Conservation (phyloP, 2,329 filamentous ascomycete genomes). For the Microcyclospora pomicola region DNA sequence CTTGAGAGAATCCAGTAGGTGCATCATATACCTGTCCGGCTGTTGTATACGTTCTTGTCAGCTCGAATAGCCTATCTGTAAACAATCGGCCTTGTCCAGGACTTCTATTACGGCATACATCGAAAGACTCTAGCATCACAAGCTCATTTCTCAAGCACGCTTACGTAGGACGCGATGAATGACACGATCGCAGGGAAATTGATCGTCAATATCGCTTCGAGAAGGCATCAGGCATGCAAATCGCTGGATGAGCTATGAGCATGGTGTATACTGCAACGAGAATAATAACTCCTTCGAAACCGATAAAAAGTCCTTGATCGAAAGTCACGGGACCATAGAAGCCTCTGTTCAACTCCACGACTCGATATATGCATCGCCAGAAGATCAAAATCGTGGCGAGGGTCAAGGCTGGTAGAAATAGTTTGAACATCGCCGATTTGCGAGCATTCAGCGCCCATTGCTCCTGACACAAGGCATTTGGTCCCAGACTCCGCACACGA, state of each 20-base stretch:
- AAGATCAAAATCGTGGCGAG: constrained; percentile 33
- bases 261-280: background rate
- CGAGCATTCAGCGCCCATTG: no score
- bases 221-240: background rate
- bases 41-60: no score
- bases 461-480: constrained; percentile 2
- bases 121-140: no score
- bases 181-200: no score
- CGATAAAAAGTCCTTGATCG: background rate
- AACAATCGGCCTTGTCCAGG: no score
- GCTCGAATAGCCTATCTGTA: no score
- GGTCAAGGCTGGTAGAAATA: constrained; percentile 14
- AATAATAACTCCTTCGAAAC: background rate
- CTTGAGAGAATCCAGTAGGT: no score
- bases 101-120: no score
- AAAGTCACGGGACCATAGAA: background rate
- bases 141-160: no score
- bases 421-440: no score
- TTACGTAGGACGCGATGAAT: no score
- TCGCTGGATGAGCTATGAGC: background rate
- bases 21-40: no score
- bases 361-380: constrained; percentile 35
- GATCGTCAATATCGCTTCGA: background rate
- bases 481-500: constrained; percentile 1
- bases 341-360: constrained; percentile 25